These are phyloP conservation scores for Chlorella vulgaris DNA, from an alignment of 139 green algal genomes.

Conservation along the genomic window DNA sequence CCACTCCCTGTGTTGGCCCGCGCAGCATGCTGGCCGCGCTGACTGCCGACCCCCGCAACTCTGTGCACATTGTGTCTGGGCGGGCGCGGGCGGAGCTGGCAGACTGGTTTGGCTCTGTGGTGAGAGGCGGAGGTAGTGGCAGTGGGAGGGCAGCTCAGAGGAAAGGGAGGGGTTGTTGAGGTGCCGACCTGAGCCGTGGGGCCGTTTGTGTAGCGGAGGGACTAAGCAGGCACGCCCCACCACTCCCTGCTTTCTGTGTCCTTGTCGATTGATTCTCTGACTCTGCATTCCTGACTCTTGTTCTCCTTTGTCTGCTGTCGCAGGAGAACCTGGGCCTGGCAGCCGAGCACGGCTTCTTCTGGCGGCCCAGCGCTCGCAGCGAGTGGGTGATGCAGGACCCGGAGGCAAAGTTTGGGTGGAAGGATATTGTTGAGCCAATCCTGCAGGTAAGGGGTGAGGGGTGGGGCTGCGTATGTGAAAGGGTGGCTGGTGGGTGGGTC, in stretches of 20 bases:
- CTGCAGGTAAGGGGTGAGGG: conserved; percentile 53
- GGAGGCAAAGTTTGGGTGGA: conserved; percentile 73
- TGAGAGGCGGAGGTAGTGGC: too few species aligned
- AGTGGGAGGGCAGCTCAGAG: too few species aligned
- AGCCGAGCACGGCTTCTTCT: conserved; percentile 95
- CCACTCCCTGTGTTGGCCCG: conserved; percentile 42
- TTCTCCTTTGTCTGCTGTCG: not conserved
- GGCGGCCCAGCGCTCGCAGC: conserved; percentile 34
- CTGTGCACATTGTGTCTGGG: conserved; percentile 91
- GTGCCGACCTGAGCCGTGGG: not conserved
- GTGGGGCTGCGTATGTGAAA: too few species aligned
- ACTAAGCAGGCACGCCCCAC: not conserved
- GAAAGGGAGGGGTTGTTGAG: not conserved
- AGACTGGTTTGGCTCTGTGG: conserved; percentile 86
- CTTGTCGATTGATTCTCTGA: not conserved
- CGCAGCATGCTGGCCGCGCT: conserved; percentile 74
- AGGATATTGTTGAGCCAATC: conserved; percentile 81
- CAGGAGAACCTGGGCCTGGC: conserved; percentile 79
- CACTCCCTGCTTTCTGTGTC: not conserved
- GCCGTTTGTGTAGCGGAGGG: not conserved
- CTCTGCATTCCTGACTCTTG: not conserved
- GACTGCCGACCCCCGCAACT: conserved; percentile 77
- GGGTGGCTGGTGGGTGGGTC: too few species aligned
- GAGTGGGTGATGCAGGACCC: conserved; percentile 52
- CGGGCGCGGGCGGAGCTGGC: conserved; percentile 73